phyloP scores from a whole-genome alignment of 2,329 filamentous ascomycete species.

The Fusarium sp. region DNA sequence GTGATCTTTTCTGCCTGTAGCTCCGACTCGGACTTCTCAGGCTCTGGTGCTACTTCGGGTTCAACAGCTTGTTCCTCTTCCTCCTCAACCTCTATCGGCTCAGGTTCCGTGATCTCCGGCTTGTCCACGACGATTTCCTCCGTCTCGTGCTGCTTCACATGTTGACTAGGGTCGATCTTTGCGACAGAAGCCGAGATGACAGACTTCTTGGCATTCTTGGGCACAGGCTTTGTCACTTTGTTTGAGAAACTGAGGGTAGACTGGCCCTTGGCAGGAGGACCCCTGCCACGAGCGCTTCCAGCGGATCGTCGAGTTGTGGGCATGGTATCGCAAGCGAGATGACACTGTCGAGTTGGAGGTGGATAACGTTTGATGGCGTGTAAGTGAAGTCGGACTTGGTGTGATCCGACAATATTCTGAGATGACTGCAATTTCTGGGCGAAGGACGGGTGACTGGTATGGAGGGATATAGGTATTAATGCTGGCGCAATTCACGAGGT shows the following conservation, averaged over 20 bases:
- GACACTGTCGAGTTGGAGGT: constrained; percentile 5
- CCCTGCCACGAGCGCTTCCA: constrained; percentile 51
- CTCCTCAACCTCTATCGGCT: constrained; percentile 39
- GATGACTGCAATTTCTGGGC: not conserved
- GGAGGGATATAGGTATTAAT: constrained; percentile 1
- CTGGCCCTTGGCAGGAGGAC: constrained; percentile 58
- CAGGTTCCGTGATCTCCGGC: constrained; percentile 25
- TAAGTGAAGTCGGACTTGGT: constrained; percentile 5
- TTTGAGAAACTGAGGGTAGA: constrained; percentile 67
- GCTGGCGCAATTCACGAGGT: not conserved
- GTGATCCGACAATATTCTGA: not conserved
- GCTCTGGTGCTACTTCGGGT: constrained; percentile 42
- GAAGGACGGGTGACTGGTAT: not conserved
- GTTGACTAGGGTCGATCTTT: constrained; percentile 49
- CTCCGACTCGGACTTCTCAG: constrained; percentile 63
- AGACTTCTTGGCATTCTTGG: constrained; percentile 61
- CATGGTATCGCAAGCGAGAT: constrained; percentile 52
- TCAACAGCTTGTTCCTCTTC: constrained; percentile 41
- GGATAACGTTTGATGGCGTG: constrained; percentile 7
- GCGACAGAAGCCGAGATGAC: constrained; percentile 50
- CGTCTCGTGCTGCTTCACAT: constrained; percentile 31
- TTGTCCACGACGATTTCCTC: constrained; percentile 34
- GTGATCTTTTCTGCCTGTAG: constrained; percentile 71
- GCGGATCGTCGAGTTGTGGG: constrained; percentile 62
- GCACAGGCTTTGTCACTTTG: constrained; percentile 64